Base-by-base conservation (phyloP, 352 stramenopile species). In the Paralagenidium karlingii region DNA sequence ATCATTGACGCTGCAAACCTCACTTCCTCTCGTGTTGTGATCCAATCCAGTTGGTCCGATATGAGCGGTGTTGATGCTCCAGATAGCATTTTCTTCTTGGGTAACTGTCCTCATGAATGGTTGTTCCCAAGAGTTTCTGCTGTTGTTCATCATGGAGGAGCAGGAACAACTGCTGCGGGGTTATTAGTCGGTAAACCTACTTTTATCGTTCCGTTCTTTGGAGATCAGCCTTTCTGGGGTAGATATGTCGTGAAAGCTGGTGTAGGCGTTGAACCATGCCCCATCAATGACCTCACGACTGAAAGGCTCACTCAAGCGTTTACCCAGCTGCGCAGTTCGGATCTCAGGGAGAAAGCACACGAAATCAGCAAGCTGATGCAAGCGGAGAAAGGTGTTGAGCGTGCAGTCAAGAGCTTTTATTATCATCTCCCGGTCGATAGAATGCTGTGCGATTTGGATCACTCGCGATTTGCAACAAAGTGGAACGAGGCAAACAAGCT, bases 161-260 rank as follows among this genome's bases (percentile, higher is more conserved):
- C 90, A 39, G 88, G 88, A n/a, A 97, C 91, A 21, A 95, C 86
- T 13, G 86, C 87, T 15, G 83, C 85, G 0, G 91, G 86, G 9
- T 54, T 97, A 2, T 40, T 91, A 25, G 81, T 79, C 31, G 86
- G 85, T 0, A 90, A 96, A 34, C 89, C 91, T 1, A 97, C 86
- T 6, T 87, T 96, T 41, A 83, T 97, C 11, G 89, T 91, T 39
- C 91, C 91, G 6, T 97, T 97, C 43, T 97, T 97, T 52, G 85
- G 84, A 18, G 91, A 97, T 50, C 91, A 97, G 52, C 79, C 69
- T 21, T 96, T 97, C 50, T 97, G 91, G 91, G 87, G 84, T 1
- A 66, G 84, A 33, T 85, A 89, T 8, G 79, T 95, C 0, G 46
- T 81, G 28, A 67, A 66, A 0, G 65, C 71, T 26, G 83, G 81